Percentiles rank a stretch among this genome's conserved stretches.
phyloP scores from a whole-genome alignment of 768 basidiomycete species.

The Mycena belliarum region DNA sequence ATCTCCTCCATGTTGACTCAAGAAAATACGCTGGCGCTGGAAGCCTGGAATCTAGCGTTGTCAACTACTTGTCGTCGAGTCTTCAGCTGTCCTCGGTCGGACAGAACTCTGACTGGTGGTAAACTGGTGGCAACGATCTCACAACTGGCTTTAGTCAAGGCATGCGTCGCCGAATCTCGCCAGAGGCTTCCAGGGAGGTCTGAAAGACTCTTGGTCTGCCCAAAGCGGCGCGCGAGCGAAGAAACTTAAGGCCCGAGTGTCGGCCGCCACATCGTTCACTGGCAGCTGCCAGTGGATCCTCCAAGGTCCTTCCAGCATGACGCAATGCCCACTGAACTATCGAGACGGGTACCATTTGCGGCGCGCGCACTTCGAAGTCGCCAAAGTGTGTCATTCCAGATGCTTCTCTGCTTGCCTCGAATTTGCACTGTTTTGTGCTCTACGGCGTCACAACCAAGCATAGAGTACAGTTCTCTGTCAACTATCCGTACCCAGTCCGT shows the following conservation, averaged over 20 bases:
- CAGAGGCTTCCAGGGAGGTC: too few species aligned
- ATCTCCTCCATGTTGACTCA: too few species aligned
- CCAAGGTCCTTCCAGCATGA: background rate
- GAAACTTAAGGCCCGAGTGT: background rate
- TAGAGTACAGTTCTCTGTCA: conserved; percentile 4
- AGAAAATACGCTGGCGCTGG: too few species aligned
- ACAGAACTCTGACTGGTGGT: too few species aligned
- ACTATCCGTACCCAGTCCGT: background rate
- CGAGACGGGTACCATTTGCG: background rate
- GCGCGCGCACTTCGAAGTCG: background rate
- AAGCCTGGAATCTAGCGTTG: too few species aligned
- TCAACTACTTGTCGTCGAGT: too few species aligned
- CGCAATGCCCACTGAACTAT: background rate
- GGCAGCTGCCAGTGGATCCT: background rate
- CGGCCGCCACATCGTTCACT: background rate
- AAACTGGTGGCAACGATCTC: too few species aligned
- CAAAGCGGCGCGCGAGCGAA: too few species aligned
- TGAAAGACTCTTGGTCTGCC: too few species aligned
- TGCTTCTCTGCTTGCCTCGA: background rate
- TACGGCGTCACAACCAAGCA: background rate
- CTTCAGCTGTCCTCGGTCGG: too few species aligned
- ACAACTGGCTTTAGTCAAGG: too few species aligned
- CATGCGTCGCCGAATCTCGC: too few species aligned
- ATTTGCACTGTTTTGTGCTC: background rate
- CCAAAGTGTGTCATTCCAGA: background rate